Base-by-base conservation (phyloP, 208 protist species). In the Leishmania turanica region DNA sequence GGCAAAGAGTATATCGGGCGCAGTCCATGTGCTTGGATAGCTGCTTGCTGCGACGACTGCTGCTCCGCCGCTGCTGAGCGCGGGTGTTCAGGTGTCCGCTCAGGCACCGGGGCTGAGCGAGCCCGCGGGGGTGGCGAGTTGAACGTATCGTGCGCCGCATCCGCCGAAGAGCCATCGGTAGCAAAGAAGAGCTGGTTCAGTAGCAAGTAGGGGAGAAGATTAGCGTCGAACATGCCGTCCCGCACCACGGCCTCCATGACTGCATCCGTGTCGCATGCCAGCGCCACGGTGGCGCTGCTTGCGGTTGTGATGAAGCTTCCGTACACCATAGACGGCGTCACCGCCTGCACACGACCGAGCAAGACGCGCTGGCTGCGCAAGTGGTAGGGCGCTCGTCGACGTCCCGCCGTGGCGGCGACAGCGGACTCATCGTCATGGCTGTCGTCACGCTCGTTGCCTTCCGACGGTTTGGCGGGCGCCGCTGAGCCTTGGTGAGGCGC, bases 331-430 rank as follows among this genome's bases (percentile, higher is more conserved):
- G 71, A 56, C 2, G 82, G 58, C 15, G 82, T 86, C 65, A 86
- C 76, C 31, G 47, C 78, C 78, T 86, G 82, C 42, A 86, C 82
- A 54, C 82, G 82, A 27, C 82, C 82, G 13, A 86, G 82, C 82
- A 86, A 45, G 51, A 77, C 78, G 17, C 78, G 82, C 73, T 86
- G 77, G 31, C 82, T 75, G 42, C 82, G 82, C 66, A 82, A 70
- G 24, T 64, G 78, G 42, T 79, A 79, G 8, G 62, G 74, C 19
- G 64, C 77, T 6, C 77, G 77, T 9, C 74, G 78, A 49, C 37
- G 75, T 27, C 51, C 19, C 17, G 49, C n/a, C 8, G 45, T 62
- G 47, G 79, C 54, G 34, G 40, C 53, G 7, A 15, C 45, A 64
- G 34, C 69, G 27, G 54, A 64, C 11, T 56, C 75, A 34, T 66